Base-by-base conservation (phyloP, 2,329 filamentous ascomycete species). In the Alternaria sp. region DNA sequence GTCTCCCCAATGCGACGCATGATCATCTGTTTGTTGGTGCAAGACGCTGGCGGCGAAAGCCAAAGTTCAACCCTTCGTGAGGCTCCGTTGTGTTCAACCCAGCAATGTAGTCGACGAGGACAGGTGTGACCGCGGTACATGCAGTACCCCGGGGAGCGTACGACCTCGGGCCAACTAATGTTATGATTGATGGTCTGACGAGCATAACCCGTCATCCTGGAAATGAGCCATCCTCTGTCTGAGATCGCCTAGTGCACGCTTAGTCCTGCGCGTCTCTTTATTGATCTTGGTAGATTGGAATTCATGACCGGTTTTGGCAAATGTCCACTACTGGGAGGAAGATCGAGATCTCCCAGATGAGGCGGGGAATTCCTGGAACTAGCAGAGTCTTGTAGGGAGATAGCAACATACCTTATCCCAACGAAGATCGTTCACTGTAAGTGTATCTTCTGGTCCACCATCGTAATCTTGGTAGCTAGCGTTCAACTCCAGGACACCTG, bases 361-460 rank as follows among this genome's bases (percentile, higher is more conserved):
- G 28, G 28, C 28, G 28, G 13, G 28, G 12, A 30, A 30, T 30
- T 30, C 13, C 12, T 30, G 28, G 28, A 30, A 30, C 11, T 13
- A 30, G 28, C 28, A 30, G 28, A 30, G 28, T 30, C 28, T 30
- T 30, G 13, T 30, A 30, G 28, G 28, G 28, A 30, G 13, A 13
- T 30, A 30, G 28, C 28, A 30, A 30, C 28, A 66, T 61, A 79
- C 75, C 72, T 75, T 63, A 54, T 72, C 73, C 75, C 75, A 77
- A n/a, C 58, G 57, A 7, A 72, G 63, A 5, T 68, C 26, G 4
- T 64, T 61, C 5, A 70, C 61, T 4, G 65, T 61, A 21, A 79
- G 44, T 10, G 46, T 53, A 45, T 76, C 73, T 7, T 64, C 62
- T 6, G 66, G 51, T 4, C 66, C 67, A 32, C 64, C 67, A 15